Evolutionary conservation across 2,329 filamentous ascomycete species (phyloP), one percentile per base, ranked within the genome.

Genomic region (Hortaea werneckii): DNA sequence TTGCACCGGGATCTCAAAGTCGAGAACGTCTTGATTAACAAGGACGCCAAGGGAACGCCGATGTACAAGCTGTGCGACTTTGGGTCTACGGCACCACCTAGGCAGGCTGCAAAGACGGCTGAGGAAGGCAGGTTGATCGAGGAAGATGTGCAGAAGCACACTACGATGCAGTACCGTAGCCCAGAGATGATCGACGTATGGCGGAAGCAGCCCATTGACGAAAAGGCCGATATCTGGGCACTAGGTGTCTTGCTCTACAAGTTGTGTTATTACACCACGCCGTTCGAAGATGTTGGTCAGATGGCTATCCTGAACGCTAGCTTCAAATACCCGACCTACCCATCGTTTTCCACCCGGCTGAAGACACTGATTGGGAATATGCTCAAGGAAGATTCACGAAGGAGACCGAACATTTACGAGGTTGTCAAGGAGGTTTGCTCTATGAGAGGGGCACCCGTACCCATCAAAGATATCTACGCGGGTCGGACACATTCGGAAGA

Each of bases 171-270:
- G 65, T 98, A 98, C 65, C 79, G 92, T 54, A 96, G 90, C 63
- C 92, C 92, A 5, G 92, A 98, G 68, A 98, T 98, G 92, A 83
- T 98, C 50, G 92, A 98, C 61, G 92, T 98, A 26, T 98, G 95
- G 68, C 78, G 89, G 52, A 95, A 94, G 66, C 87, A 89, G 58
- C 88, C 92, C 1, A 95, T 98, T 61, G 87, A 98, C 62, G 92
- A 98, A 70, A 98, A 98, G 71, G 94, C 89, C 41, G 92, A 98
- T 65, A 95, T 98, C 29, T 98, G 89, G 92, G 92, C 92, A 1
- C 70, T 98, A 50, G 92, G 92, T 5, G 92, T 98, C 37, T 71
- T 98, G 48, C 69, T 98, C 45, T 98, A 98, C 73, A 98, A 98
- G 73, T 75, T 98, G 50, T 98, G 92, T 72, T 98, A 96, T 68